These are phyloP conservation scores for Cladosporium phlei DNA, from an alignment of 2,329 filamentous ascomycete species.

Conservation along the genomic window DNA sequence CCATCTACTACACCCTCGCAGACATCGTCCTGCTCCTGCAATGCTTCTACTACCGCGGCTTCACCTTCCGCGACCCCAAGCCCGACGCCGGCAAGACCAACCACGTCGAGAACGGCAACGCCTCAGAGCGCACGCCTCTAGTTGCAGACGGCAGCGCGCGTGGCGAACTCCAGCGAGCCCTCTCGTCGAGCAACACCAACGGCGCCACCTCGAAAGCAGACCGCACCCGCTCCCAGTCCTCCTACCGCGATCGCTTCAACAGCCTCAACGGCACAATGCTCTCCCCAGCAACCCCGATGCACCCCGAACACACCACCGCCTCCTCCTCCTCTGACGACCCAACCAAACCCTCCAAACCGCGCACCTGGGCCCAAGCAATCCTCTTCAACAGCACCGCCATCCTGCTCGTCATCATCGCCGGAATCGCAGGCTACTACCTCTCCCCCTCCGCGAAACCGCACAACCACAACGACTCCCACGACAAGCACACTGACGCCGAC, in stretches of 20 bases:
- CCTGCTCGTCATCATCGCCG: conserved; percentile 76
- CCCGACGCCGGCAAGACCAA: conserved; percentile 20
- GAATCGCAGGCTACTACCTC: conserved; percentile 81
- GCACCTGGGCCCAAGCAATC: conserved; percentile 45
- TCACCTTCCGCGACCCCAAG: conserved; percentile 72
- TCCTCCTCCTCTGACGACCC: conserved; percentile 27
- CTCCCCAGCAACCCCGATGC: conserved; percentile 77
- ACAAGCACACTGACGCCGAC: conserved; percentile 25
- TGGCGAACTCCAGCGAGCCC: conserved; percentile 20
- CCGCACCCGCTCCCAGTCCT: conserved; percentile 29
- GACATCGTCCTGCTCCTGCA: conserved; percentile 84
- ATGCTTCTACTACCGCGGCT: conserved; percentile 93
- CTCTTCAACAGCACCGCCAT: conserved; percentile 73
- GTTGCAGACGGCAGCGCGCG: conserved; percentile 29
- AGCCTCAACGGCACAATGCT: conserved; percentile 63
- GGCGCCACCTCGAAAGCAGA: conserved; percentile 23
- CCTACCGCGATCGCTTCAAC: conserved; percentile 46
- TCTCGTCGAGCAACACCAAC: conserved; percentile 23
- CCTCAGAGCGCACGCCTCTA: conserved; percentile 34
- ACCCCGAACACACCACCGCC: conserved; percentile 45
- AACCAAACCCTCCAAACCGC: conserved; percentile 37
- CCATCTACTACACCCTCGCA: conserved; percentile 86
- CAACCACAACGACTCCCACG: conserved; percentile 9
- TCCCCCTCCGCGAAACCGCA: conserved; percentile 45
- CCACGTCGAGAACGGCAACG: conserved; percentile 20